phyloP scores from a whole-genome alignment of 441 rosid species.

The Erodium moschatum region DNA sequence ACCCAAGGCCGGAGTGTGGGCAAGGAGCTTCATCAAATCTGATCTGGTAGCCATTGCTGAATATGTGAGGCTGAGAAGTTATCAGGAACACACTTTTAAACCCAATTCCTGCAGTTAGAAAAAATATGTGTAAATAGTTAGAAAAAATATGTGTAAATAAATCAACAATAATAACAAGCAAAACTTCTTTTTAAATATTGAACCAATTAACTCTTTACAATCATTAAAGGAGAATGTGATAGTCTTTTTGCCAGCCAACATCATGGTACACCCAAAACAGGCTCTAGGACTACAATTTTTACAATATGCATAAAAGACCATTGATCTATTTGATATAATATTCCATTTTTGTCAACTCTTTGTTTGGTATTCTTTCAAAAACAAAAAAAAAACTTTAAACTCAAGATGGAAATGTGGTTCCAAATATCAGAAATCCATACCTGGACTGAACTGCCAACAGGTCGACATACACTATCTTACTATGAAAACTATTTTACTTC shows the following conservation, averaged over 20 bases:
- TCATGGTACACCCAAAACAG: background rate
- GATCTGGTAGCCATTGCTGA: slow-evolving; percentile 67
- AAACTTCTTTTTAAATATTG: background rate
- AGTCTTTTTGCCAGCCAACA: background rate
- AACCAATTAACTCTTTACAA: background rate
- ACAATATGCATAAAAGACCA: background rate
- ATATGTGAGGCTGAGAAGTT: slow-evolving; percentile 47
- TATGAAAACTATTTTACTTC: too few relatives aligned
- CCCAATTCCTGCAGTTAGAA: slow-evolving; percentile 45
- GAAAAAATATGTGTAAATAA: background rate
- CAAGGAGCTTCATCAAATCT: slow-evolving; percentile 56
- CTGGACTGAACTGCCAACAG: too few relatives aligned
- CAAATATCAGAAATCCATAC: too few relatives aligned
- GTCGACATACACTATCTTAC: too few relatives aligned
- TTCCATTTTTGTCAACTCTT: too few relatives aligned
- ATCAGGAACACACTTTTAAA: slow-evolving; percentile 75
- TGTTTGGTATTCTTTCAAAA: too few relatives aligned
- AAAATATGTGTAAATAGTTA: background rate
- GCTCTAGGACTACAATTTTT: background rate
- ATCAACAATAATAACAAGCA: background rate
- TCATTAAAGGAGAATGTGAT: background rate
- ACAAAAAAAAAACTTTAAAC: too few relatives aligned
- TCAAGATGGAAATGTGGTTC: too few relatives aligned
- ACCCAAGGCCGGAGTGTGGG: slow-evolving; percentile 51
- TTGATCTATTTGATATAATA: too few relatives aligned